phyloP scores from a whole-genome alignment of 176 grass and related monocot genomes.

The Oryza australiensis region DNA sequence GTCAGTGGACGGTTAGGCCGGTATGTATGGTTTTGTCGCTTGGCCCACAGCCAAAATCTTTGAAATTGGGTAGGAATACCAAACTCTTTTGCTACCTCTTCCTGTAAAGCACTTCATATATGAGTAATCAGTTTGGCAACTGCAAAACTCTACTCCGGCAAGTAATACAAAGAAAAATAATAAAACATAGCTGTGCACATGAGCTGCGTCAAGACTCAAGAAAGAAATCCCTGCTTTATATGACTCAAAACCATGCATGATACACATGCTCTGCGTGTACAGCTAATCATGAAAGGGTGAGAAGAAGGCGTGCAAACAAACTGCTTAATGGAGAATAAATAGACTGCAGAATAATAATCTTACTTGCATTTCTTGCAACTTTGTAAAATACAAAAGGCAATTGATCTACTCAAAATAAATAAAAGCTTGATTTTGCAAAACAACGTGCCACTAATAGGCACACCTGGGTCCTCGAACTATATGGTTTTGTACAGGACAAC shows the following conservation, averaged over 20 bases:
- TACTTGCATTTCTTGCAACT: slow-evolving; percentile 4
- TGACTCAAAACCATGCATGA: slow-evolving; percentile 15
- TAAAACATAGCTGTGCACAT: not conserved
- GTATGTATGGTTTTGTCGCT: slow-evolving; percentile 97
- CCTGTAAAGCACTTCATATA: slow-evolving; percentile 81
- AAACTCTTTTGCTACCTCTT: slow-evolving; percentile 94
- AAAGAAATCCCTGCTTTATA: not conserved
- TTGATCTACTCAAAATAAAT: not conserved
- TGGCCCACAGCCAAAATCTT: slow-evolving; percentile 98
- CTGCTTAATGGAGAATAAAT: not conserved
- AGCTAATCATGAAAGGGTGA: slow-evolving; percentile 23
- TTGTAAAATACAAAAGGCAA: slow-evolving; percentile 11
- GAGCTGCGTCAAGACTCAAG: slow-evolving; percentile 17
- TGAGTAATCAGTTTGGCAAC: slow-evolving; percentile 46
- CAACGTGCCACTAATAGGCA: not conserved
- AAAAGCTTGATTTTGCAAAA: slow-evolving; percentile 21
- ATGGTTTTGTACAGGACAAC: not conserved
- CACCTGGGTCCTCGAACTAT: slow-evolving; percentile 21
- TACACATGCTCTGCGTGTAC: not conserved
- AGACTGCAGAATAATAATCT: not conserved
- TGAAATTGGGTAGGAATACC: slow-evolving; percentile 84
- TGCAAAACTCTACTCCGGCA: slow-evolving; percentile 11
- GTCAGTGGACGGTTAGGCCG: slow-evolving; percentile 89
- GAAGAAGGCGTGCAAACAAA: not conserved
- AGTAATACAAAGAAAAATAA: not conserved